Percentiles rank a stretch among this genome's conserved stretches.
Conservation (phyloP, 177 flowering plant genomes). For the Vitis hybrid region DNA sequence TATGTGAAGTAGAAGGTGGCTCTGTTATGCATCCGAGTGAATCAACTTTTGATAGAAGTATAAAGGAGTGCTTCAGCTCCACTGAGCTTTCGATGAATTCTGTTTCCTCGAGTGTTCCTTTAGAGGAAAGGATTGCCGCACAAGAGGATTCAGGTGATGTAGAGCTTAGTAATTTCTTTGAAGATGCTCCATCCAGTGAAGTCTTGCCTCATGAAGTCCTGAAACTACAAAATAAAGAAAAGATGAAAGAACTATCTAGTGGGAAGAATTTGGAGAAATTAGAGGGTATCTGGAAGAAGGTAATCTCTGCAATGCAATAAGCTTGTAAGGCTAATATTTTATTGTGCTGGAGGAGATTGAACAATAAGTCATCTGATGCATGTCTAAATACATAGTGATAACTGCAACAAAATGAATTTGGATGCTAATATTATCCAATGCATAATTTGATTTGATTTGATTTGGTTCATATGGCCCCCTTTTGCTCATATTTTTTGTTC, state of each 20-base stretch:
- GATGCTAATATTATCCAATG: background rate
- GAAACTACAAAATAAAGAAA: constrained; percentile 61
- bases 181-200: constrained; percentile 40
- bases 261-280: constrained; percentile 52
- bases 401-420: background rate
- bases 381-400: too few relatives aligned
- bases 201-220: constrained; percentile 44
- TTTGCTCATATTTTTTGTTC: constrained; percentile 4
- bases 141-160: constrained; percentile 53
- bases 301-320: constrained; percentile 20
- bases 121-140: constrained; percentile 19
- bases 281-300: constrained; percentile 91
- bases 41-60: constrained; percentile 23
- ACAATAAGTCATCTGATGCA: background rate
- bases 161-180: constrained; percentile 72
- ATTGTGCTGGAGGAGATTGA: too few relatives aligned
- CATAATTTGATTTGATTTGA: background rate
- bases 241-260: constrained; percentile 39
- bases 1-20: constrained; percentile 18
- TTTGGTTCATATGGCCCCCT: background rate
- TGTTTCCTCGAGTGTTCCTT: constrained; percentile 18
- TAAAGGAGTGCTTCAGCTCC: constrained; percentile 21
- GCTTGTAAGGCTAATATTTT: background rate
- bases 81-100: constrained; percentile 11
- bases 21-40: constrained; percentile 16